Evolutionary conservation across 805 yeast species (phyloP).

Genomic region (Yarrowia hollandica): DNA sequence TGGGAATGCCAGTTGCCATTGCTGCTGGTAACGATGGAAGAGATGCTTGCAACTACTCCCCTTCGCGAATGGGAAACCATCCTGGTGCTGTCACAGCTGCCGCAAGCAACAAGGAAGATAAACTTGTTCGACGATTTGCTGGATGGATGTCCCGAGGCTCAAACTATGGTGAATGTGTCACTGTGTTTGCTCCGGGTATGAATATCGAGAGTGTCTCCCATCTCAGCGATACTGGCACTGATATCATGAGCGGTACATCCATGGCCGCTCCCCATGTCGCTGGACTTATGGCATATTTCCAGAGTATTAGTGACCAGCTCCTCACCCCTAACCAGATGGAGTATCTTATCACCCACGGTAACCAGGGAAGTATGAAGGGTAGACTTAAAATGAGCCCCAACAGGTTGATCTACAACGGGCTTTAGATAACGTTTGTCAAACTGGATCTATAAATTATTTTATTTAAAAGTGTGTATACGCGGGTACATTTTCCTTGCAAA

Average conservation of each 20-base stretch:
- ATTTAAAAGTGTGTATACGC: too few species aligned
- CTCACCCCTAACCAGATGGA: conserved; percentile 7
- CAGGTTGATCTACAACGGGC: conserved; percentile 14
- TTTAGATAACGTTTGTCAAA: neutral
- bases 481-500: too few species aligned
- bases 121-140: conserved; percentile 1
- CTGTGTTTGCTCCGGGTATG: conserved; percentile 95
- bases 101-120: conserved; percentile 18
- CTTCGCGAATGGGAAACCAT: conserved; percentile 41
- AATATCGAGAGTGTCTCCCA: conserved; percentile 63
- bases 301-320: conserved; percentile 13
- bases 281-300: conserved; percentile 80
- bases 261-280: conserved; percentile 98
- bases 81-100: neutral
- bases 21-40: conserved; percentile 23
- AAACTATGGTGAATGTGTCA: conserved; percentile 78
- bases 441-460: too few species aligned
- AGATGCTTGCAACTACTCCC: conserved; percentile 23
- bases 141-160: conserved; percentile 42
- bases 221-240: conserved; percentile 37
- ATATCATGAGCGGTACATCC: conserved; percentile 77
- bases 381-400: conserved; percentile 3
- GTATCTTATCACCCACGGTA: conserved; percentile 13
- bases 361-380: conserved; percentile 20
- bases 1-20: conserved; percentile 40